These are phyloP conservation scores for Apiotrichum veenhuisii DNA, from an alignment of 1,284 basidiomycete species.

Conservation along the genomic window DNA sequence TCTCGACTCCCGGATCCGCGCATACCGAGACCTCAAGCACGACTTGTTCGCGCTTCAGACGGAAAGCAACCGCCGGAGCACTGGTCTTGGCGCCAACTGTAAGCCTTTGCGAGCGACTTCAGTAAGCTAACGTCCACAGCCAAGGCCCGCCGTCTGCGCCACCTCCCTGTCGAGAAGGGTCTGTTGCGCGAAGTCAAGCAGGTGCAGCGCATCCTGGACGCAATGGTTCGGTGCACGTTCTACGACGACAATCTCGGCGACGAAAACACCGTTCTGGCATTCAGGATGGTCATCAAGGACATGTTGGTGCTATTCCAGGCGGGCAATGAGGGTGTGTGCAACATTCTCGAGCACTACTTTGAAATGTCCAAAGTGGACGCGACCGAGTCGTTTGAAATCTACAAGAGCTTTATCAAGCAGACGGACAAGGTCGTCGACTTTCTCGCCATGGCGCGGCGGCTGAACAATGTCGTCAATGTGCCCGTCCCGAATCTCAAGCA, in stretches of 20 bases:
- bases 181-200: constrained; percentile 85
- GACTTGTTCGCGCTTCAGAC: constrained; percentile 87
- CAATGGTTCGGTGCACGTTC: constrained; percentile 78
- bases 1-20: constrained; percentile 82
- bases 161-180: constrained; percentile 94
- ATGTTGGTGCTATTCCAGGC: constrained; percentile 92
- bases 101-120: constrained; percentile 9
- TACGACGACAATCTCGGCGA: constrained; percentile 91
- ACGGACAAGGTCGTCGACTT: constrained; percentile 93
- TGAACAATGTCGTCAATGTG: constrained; percentile 88
- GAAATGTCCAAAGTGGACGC: constrained; percentile 97
- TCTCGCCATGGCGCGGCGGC: constrained; percentile 83
- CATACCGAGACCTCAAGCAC: constrained; percentile 86
- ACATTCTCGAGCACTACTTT: constrained; percentile 95
- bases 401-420: constrained; percentile 91
- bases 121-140: constrained; percentile 17
- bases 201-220: constrained; percentile 83
- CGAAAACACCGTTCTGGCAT: constrained; percentile 80
- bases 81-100: constrained; percentile 44
- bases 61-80: constrained; percentile 69
- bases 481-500: constrained; percentile 92
- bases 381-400: constrained; percentile 75
- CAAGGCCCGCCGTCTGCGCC: constrained; percentile 67
- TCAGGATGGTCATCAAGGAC: constrained; percentile 96
- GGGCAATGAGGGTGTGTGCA: constrained; percentile 97